These are phyloP conservation scores for Ogataea trehalophila DNA, from an alignment of 805 yeast species.

Conservation along the genomic window DNA sequence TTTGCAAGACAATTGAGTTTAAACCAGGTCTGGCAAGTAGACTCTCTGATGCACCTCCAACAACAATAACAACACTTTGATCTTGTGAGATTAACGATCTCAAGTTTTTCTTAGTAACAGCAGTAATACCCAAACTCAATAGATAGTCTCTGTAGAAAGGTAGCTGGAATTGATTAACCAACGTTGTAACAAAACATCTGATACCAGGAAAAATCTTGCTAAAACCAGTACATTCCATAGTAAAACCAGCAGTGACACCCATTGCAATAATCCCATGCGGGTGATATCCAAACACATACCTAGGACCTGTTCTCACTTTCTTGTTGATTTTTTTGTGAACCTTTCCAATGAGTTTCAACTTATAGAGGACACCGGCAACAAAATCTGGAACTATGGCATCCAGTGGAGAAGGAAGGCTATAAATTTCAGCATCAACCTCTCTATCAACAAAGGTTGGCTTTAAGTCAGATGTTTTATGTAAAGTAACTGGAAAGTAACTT, in stretches of 20 bases:
- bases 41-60: conserved; percentile 95
- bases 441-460: conserved; percentile 60
- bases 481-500: conserved; percentile 71
- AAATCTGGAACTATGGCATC: conserved; percentile 4
- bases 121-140: conserved; percentile 72
- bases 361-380: neutral
- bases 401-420: conserved; percentile 3
- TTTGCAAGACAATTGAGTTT: conserved; percentile 65
- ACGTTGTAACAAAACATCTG: conserved; percentile 70
- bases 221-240: conserved; percentile 76
- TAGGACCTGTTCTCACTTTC: conserved; percentile 50
- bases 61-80: conserved; percentile 80
- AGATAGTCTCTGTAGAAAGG: conserved; percentile 89
- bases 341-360: neutral
- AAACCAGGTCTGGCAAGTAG: conserved; percentile 59
- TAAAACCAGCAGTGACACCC: conserved; percentile 83
- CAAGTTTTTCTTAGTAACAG: conserved; percentile 76
- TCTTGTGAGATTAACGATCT: conserved; percentile 55
- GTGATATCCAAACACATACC: conserved; percentile 87
- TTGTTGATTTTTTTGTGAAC: conserved; percentile 9
- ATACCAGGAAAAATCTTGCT: conserved; percentile 75
- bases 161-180: conserved; percentile 73
- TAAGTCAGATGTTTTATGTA: conserved; percentile 64
- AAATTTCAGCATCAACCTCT: conserved; percentile 2
- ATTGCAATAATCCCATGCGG: conserved; percentile 95